These are phyloP conservation scores for Rhododendron henanense DNA, from an alignment of 148 eudicot genomes.

Conservation along the genomic window DNA sequence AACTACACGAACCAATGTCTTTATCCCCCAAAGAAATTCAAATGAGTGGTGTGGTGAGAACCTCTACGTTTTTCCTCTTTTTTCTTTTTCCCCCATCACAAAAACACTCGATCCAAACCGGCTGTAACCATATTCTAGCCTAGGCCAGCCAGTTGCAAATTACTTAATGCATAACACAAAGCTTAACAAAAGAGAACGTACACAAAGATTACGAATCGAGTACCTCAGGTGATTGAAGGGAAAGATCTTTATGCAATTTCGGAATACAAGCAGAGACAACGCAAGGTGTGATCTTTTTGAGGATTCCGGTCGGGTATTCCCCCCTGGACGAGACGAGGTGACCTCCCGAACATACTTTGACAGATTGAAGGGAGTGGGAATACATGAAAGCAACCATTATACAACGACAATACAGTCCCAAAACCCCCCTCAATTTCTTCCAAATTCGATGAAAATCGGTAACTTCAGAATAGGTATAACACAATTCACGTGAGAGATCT, in stretches of 20 bases:
- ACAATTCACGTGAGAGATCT: not conserved
- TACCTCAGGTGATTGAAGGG: not conserved
- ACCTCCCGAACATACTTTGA: not conserved
- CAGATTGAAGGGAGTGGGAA: not conserved
- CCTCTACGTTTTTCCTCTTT: too few relatives aligned
- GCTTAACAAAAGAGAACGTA: not conserved
- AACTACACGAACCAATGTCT: not conserved
- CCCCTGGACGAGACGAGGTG: not conserved
- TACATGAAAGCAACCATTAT: conserved; percentile 23
- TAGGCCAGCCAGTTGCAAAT: not conserved
- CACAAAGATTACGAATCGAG: not conserved
- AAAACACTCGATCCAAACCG: not conserved
- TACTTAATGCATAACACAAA: not conserved
- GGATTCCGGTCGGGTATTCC: not conserved
- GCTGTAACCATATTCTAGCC: not conserved
- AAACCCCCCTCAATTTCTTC: not conserved
- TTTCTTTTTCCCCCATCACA: too few relatives aligned
- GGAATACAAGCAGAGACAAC: not conserved
- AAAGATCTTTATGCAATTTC: conserved; percentile 1
- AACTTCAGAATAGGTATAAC: not conserved
- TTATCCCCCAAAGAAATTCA: not conserved
- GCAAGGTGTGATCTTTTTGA: not conserved
- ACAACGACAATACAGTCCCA: not conserved
- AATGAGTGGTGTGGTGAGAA: not conserved
- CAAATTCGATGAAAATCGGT: not conserved